These are phyloP conservation scores for Epichloe hybrida DNA, from an alignment of 2,329 filamentous ascomycete species.

Conservation along the genomic window DNA sequence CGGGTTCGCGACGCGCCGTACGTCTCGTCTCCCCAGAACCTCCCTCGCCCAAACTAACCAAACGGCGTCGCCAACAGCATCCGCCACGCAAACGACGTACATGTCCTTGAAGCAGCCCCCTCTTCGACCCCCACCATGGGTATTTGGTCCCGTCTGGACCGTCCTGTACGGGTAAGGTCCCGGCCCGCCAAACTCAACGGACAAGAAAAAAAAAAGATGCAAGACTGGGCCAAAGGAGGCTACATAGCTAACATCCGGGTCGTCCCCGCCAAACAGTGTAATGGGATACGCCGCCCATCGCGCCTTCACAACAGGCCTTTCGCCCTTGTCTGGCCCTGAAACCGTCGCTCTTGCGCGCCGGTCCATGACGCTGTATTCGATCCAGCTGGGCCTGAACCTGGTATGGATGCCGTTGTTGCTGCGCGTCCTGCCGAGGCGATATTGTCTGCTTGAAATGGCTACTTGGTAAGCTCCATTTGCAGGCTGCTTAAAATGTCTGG, in stretches of 20 bases:
- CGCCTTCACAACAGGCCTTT: constrained; percentile 50
- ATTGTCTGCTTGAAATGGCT: too few relatives aligned
- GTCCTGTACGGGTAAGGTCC: constrained; percentile 41
- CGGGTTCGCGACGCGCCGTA: constrained; percentile 55
- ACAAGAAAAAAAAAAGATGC: too few relatives aligned
- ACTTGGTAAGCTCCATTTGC: too few relatives aligned
- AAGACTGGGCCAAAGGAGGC: neutral
- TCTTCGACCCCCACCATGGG: constrained; percentile 42
- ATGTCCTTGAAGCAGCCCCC: constrained; percentile 53
- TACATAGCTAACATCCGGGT: too few relatives aligned
- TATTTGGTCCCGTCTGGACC: constrained; percentile 55
- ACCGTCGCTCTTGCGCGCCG: constrained; percentile 48
- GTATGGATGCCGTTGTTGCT: constrained; percentile 88
- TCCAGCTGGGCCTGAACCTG: constrained; percentile 76
- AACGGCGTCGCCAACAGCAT: constrained; percentile 24
- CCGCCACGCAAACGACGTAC: constrained; percentile 49
- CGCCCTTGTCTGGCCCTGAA: constrained; percentile 37
- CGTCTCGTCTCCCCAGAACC: constrained; percentile 11
- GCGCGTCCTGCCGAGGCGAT: too few relatives aligned
- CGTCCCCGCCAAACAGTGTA: constrained; percentile 22
- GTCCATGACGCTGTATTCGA: constrained; percentile 65
- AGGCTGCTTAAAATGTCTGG: too few relatives aligned
- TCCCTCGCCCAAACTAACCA: neutral
- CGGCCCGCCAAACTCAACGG: neutral
- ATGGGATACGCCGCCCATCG: constrained; percentile 89